Percentiles rank a stretch among this genome's conserved stretches.
These are phyloP conservation scores for Exophiala phaeomuriformis DNA, from an alignment of 2,329 filamentous ascomycete species.

Conservation along the genomic window DNA sequence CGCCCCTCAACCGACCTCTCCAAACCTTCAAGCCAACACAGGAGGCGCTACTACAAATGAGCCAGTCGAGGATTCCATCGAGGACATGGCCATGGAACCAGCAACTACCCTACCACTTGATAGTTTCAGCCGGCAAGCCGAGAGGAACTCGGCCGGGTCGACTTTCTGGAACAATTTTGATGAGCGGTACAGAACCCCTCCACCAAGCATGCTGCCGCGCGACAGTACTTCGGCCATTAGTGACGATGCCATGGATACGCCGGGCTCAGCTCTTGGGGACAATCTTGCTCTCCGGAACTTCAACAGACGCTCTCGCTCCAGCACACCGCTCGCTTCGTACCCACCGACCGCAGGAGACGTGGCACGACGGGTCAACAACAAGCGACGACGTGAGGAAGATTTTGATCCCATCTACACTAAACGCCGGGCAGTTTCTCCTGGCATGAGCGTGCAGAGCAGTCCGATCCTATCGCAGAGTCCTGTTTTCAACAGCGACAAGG, in stretches of 20 bases:
- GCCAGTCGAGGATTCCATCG: constrained; percentile 59
- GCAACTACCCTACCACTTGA: constrained; percentile 44
- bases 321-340: constrained; percentile 35
- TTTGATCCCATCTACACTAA: constrained; percentile 81
- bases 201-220: constrained; percentile 53
- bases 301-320: constrained; percentile 34
- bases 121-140: constrained; percentile 67
- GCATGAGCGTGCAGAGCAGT: constrained; percentile 84
- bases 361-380: constrained; percentile 68
- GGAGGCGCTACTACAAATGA: constrained; percentile 53
- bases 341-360: constrained; percentile 61
- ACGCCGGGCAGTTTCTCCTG: constrained; percentile 80
- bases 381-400: constrained; percentile 83
- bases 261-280: constrained; percentile 29
- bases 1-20: constrained; percentile 26
- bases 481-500: constrained; percentile 57
- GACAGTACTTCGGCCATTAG: constrained; percentile 43
- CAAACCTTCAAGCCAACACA: constrained; percentile 38
- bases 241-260: constrained; percentile 35
- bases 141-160: constrained; percentile 63
- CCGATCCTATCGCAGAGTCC: constrained; percentile 77
- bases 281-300: constrained; percentile 27
- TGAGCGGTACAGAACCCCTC: constrained; percentile 59
- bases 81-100: constrained; percentile 36
- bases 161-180: constrained; percentile 77